phyloP scores from a whole-genome alignment of 768 basidiomycete species.

The Lactarius hatsudake region DNA sequence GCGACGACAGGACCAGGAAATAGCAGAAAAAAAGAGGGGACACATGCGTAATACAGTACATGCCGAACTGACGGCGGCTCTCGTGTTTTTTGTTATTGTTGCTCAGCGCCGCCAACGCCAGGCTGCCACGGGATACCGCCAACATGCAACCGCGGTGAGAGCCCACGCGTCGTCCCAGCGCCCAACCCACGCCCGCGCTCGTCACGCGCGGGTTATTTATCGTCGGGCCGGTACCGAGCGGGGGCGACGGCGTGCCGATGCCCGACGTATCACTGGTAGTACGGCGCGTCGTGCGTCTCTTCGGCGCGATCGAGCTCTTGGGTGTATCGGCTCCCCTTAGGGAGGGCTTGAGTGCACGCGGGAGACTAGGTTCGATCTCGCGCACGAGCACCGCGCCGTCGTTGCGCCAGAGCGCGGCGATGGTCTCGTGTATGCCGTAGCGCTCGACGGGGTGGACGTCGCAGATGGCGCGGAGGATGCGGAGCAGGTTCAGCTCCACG shows the following conservation, averaged over 20 bases:
- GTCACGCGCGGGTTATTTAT: conserved; percentile 33
- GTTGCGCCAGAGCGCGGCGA: conserved; percentile 73
- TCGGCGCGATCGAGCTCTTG: conserved; percentile 53
- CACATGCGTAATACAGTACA: conserved; percentile 4
- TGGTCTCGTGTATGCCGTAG: conserved; percentile 78
- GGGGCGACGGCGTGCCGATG: conserved; percentile 24
- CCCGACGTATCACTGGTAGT: conserved; percentile 66
- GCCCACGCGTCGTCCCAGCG: conserved; percentile 7
- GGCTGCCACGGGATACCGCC: conserved; percentile 63
- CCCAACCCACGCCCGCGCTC: conserved; percentile 29
- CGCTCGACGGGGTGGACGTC: conserved; percentile 87
- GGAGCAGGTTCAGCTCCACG: conserved; percentile 84
- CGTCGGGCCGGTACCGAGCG: no score
- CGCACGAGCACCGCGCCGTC: conserved; percentile 93
- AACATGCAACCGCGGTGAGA: conserved; percentile 49
- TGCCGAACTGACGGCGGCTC: no score
- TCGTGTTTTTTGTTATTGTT: background rate
- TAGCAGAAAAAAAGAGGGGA: background rate
- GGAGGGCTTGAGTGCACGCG: conserved; percentile 63
- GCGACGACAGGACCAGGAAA: background rate
- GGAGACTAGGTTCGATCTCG: conserved; percentile 77
- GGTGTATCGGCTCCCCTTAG: conserved; percentile 33
- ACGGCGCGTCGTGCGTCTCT: conserved; percentile 51
- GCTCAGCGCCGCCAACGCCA: conserved; percentile 19
- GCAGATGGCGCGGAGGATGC: conserved; percentile 79